Base-by-base conservation (phyloP, 2,329 filamentous ascomycete genomes). In the Ramularia endophylla region DNA sequence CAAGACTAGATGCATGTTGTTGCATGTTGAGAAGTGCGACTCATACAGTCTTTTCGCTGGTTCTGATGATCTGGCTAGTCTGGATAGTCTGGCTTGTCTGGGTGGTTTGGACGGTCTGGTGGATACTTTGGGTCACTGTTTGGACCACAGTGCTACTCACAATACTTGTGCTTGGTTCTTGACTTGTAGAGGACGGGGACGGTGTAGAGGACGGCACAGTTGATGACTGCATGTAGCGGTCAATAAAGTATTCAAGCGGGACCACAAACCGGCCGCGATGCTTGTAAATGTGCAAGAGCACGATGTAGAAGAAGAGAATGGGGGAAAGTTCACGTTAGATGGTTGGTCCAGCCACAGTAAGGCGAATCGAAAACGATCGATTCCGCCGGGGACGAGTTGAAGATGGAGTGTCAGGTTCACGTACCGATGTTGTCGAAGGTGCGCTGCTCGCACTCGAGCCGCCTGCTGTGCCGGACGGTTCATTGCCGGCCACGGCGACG, bases 381-480 rank as follows among this genome's bases (percentile, higher is more conserved):
- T 33, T 20, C 27, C 17, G 38, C 30, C 37, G 38, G 40, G 27
- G 40, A 46, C 20, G 47, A 25, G 37, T 40, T 34, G 35, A 36
- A 27, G 36, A 47, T 31, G 36, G 27, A 36, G 38, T n/a, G n/a
- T n/a, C n/a, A n/a, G 22, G 11, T 11, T 6, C 11, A 25, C 22
- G 6, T 25, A 11, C 22, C 11, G 22, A 6, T 25, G 22, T 25
- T 25, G 22, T 11, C 22, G 22, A 51, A 28, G 50, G 18, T 17
- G 20, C 53, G 40, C 41, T 54, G 43, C 47, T 47, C 11, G 54
- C 41, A n/a, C 44, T 47, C 19, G 41, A 44, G 8, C 57, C 61
- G 36, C 66, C 68, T 36, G 62, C 62, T 3, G 81, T 86, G 28
- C 82, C 81, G 4, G 77, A 75, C 3, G 81, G 75, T 11, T 65